Evolutionary conservation across 805 yeast species (phyloP), one percentile per base, ranked within the genome.

Genomic region (Zygosaccharomyces bailii): DNA sequence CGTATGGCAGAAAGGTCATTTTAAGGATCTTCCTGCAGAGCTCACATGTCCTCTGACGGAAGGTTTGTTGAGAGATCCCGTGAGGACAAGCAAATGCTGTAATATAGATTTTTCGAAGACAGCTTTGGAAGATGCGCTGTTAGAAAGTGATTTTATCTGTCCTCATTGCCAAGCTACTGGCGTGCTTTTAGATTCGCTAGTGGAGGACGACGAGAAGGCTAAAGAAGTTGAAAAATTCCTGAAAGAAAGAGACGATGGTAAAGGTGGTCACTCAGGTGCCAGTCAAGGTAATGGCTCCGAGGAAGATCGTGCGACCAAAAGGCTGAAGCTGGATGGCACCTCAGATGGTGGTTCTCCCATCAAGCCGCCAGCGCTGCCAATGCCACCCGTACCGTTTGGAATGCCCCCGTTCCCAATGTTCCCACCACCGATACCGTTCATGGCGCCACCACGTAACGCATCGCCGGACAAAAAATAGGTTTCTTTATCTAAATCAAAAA

Each of bases 101-200:
- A 66, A 69, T 9, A 76, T 70, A 33, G 59, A 72, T 0, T 79
- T 79, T 49, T 78, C 91, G 2, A 75, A 78, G 50, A 75, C 74
- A 19, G 69, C 84, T 24, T 76, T 85, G 44, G 90, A 85, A 55
- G 78, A 78, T 49, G 62, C 74, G 5, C 68, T 91, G 19, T 73
- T 91, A 42, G 95, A 86, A 20, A 76, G 80, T 44, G 98, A 91
- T 59, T 91, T 91, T 67, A 80, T 78, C 30, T 91, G 99, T 67
- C 98, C 99, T 4, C 82, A 80, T 51, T 91, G 99, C 69, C 78
- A 75, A 2, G 75, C 73, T 13, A 79, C 77, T 18, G 96, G 89
- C 46, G 73, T 86, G 1, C 80, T 80, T 49, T 71, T 91, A 39
- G 99, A 91, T 64, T 75, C 82, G 13, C 69, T 91, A 36, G 70